These are phyloP conservation scores for Colletotrichum sp. DNA, from an alignment of 2,329 filamentous ascomycete species.

Conservation along the genomic window DNA sequence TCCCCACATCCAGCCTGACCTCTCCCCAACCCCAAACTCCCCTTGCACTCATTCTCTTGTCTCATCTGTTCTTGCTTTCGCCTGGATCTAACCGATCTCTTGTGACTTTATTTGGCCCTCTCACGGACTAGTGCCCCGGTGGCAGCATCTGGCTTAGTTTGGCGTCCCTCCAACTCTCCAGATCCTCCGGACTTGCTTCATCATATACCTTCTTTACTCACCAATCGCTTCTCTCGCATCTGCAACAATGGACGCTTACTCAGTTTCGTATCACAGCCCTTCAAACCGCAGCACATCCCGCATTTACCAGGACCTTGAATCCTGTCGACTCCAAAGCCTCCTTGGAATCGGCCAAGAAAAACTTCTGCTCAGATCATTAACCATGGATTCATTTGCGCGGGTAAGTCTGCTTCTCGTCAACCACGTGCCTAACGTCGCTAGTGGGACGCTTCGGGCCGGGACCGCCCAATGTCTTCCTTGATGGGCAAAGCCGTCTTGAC, in stretches of 20 bases:
- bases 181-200: neutral
- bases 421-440: conserved; percentile 17
- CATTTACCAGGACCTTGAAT: conserved; percentile 55
- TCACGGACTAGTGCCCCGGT: neutral
- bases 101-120: neutral
- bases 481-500: neutral
- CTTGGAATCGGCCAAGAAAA: conserved; percentile 34
- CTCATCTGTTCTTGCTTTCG: neutral
- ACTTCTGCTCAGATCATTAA: conserved; percentile 30
- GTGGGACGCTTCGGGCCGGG: neutral
- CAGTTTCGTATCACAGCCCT: conserved; percentile 52
- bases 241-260: conserved; percentile 55
- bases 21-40: neutral
- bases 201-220: neutral
- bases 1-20: conserved; percentile 12
- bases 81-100: neutral
- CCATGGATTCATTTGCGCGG: conserved; percentile 39
- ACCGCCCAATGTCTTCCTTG: neutral
- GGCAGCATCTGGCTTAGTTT: conserved; percentile 4
- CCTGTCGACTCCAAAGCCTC: conserved; percentile 41
- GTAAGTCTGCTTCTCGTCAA: conserved; percentile 29
- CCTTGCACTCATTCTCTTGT: neutral
- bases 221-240: neutral
- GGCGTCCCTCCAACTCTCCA: neutral
- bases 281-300: conserved; percentile 47